These are phyloP conservation scores for Pestalotiopsis sp. DNA, from an alignment of 2,329 filamentous ascomycete species.

Conservation along the genomic window DNA sequence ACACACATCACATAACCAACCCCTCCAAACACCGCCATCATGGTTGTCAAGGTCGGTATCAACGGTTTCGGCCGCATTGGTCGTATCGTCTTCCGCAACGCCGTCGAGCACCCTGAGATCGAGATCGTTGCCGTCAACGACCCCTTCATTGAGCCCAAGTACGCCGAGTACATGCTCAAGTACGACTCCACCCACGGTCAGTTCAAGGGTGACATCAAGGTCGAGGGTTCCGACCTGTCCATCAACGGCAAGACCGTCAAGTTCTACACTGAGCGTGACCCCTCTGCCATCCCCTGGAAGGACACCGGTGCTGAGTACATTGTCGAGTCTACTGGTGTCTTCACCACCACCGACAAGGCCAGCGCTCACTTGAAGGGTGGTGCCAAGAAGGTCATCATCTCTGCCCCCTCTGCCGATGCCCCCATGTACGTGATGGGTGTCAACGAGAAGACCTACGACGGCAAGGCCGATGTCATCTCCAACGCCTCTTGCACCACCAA, in stretches of 20 bases:
- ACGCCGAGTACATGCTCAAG: conserved; percentile 99
- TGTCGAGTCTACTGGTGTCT: conserved; percentile 97
- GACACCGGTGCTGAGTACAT: conserved; percentile 90
- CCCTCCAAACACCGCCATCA: conserved; percentile 36
- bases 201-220: conserved; percentile 90
- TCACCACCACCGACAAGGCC: conserved; percentile 98
- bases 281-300: conserved; percentile 85
- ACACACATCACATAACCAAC: conserved; percentile 1
- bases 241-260: conserved; percentile 95
- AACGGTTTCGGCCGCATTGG: conserved; percentile 99
- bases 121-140: conserved; percentile 98
- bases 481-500: conserved; percentile 99
- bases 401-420: conserved; percentile 89
- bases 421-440: conserved; percentile 99
- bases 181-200: conserved; percentile 96
- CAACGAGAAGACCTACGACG: conserved; percentile 93
- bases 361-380: conserved; percentile 91
- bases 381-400: conserved; percentile 98
- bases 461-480: conserved; percentile 90
- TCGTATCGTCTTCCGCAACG: conserved; percentile 98
- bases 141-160: conserved; percentile 97
- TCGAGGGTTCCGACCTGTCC: conserved; percentile 71
- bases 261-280: conserved; percentile 94
- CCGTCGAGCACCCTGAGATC: conserved; percentile 85
- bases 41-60: conserved; percentile 82